Evolutionary conservation across 805 yeast genomes (phyloP).

Genomic region (Yamadazyma akitaensis): DNA sequence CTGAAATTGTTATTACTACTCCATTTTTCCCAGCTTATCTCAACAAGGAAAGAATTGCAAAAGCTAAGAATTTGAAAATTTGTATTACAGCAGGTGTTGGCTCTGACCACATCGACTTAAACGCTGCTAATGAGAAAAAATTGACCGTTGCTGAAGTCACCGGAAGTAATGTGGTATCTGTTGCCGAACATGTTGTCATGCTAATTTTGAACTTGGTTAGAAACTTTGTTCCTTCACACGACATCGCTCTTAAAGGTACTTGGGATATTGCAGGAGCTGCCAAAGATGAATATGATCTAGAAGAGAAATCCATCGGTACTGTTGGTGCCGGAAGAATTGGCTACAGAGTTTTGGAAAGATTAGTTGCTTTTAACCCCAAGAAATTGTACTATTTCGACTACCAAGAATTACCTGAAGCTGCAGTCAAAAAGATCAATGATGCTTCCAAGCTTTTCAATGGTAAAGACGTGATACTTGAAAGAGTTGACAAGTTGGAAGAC

Average conservation of each 20-base stretch:
- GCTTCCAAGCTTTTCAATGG: slow-evolving; percentile 42
- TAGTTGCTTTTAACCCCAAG: slow-evolving; percentile 70
- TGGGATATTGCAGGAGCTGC: slow-evolving; percentile 82
- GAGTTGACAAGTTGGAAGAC: slow-evolving; percentile 60
- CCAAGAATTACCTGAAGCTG: slow-evolving; percentile 59
- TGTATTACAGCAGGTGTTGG: slow-evolving; percentile 84
- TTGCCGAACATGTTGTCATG: slow-evolving; percentile 79
- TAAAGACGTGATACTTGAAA: slow-evolving; percentile 50
- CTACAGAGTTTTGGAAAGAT: slow-evolving; percentile 66
- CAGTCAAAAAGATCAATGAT: slow-evolving; percentile 36
- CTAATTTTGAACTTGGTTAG: slow-evolving; percentile 68
- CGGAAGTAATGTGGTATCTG: slow-evolving; percentile 76
- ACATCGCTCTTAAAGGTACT: slow-evolving; percentile 54
- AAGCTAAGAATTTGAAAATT: slow-evolving; percentile 68
- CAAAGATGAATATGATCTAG: slow-evolving; percentile 70
- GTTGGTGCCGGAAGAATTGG: slow-evolving; percentile 85
- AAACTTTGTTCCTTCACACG: slow-evolving; percentile 77
- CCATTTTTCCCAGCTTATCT: slow-evolving; percentile 83
- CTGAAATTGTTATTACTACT: slow-evolving; percentile 75
- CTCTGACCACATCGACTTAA: slow-evolving; percentile 74
- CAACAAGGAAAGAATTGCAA: slow-evolving; percentile 59
- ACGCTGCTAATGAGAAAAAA: slow-evolving; percentile 59
- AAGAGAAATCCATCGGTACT: slow-evolving; percentile 73
- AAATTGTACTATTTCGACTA: slow-evolving; percentile 73
- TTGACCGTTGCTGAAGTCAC: slow-evolving; percentile 77